Base-by-base conservation (phyloP, 371 early-diverging fungal genomes). In the Actinomortierella wolfii region DNA sequence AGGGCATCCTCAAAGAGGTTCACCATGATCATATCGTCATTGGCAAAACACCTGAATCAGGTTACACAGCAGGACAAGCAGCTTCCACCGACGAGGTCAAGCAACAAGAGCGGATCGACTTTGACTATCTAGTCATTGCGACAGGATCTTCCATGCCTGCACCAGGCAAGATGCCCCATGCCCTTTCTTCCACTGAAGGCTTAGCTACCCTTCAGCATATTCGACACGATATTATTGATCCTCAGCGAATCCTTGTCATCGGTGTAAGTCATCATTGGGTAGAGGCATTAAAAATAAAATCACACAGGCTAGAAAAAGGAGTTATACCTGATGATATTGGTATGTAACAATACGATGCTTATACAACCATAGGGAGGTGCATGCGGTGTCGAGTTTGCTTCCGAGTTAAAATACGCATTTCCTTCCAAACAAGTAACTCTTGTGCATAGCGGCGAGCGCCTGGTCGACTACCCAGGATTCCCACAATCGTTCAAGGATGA, bases 101-200 rank as follows among this genome's bases (percentile, higher is more conserved):
- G 34, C 34, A 34, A 11, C 34, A 34, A 34, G 59, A 57, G 39
- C 59, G 84, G 73, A 67, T 91, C 29, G 64, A 77, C 21, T 90
- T 86, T 67, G 88, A 93, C 64, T 90, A 90, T 65, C 67, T 89
- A 39, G 85, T 88, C 3, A 71, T 93, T 25, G 86, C 87, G 15
- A 88, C 89, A 0, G 93, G 93, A 0, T 84, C 86, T 41, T 68
- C 77, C 7, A 87, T 87, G 66, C 78, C 77, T 13, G 55, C 56
- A 4, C 59, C 67, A 4, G 78, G 73, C 14, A 71, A 67, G 28
- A 64, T 70, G 17, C 34, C 25, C 20, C 68, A 64, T 34, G 50
- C 69, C 40, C 64, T 67, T 7, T 57, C 68, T 11, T 64, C 79
- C 0, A 56, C 67, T n/a, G 73, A 69, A 9, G 64, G 76, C 6